Base-by-base conservation (phyloP, 768 basidiomycete species). In the Rhodosporidiobolus sp. region DNA sequence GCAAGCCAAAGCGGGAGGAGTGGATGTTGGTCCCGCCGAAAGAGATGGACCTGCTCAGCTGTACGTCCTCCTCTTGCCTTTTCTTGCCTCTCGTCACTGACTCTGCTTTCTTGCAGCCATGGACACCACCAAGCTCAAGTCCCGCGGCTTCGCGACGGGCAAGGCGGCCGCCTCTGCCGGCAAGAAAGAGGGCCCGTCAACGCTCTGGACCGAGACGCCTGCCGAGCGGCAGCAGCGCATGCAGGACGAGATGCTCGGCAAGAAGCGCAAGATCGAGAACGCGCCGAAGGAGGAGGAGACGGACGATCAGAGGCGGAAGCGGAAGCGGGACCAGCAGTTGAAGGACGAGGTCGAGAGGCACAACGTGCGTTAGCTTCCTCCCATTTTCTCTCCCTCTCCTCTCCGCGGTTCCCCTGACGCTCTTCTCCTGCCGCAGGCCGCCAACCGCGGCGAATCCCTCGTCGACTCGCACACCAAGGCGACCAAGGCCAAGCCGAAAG, bases 21-120 rank as follows among this genome's bases (percentile, higher is more conserved):
- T 99, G 96, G 96, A 99, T 99, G 96, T 85, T 98, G 56, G 89
- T 90, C 2, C 95, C 95, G 3, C 95, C 96, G 0, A 87, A 89
- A 28, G 86, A 88, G 2, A 88, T 90, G 3, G 90, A 90, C 72
- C 81, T 95, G 20, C 84, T 94, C 9, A 86, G 86, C 58, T 88
- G 92, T 94, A 77, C 73, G 89, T 86, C 35, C 43, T n/a, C 43
- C 46, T 28, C 32, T 38, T 32, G 50, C 24, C 43, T 28, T 43
- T 28, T 35, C 32, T 11, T 56, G 12, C 50, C 45, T 14, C 17
- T 34, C 22, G 6, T 35, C 38, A 11, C 17, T 58, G 24, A 46
- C 28, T 24, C 55, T 46, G 50, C 24, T 65, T n/a, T 55, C 19
- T 59, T 34, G 45, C 75, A 93, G 92, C 86, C 26, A 86, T 95